A percentile compares a stretch with the other conserved stretches of the same genome.
Conservation (phyloP, 768 basidiomycete genomes). For the Cystofilobasidium ferigula region DNA sequence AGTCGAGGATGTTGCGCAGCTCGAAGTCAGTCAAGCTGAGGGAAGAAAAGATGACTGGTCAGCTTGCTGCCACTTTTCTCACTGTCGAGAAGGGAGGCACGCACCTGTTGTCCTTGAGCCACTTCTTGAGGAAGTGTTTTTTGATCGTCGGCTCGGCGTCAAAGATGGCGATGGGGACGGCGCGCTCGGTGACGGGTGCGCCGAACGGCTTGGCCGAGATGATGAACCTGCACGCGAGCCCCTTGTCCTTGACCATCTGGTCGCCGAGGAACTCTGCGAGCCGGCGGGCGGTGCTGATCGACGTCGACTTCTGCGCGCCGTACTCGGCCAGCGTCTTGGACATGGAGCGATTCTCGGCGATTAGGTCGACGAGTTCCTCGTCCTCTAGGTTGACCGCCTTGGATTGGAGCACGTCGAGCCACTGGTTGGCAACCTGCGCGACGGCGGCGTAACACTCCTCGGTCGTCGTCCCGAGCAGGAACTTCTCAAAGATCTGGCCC, state of each 20-base stretch:
- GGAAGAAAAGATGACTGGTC: background rate
- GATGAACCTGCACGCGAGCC: constrained; percentile 96
- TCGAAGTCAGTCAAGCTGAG: constrained; percentile 73
- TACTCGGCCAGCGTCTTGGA: constrained; percentile 92
- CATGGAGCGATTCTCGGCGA: constrained; percentile 98
- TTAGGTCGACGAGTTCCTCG: constrained; percentile 90
- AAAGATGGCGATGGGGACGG: constrained; percentile 94
- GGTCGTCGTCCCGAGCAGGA: constrained; percentile 80
- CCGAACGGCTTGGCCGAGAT: constrained; percentile 87
- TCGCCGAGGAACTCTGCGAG: constrained; percentile 94
- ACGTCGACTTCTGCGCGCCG: constrained; percentile 91
- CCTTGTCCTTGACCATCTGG: constrained; percentile 99
- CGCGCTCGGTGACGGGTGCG: constrained; percentile 91
- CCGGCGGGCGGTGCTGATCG: constrained; percentile 88
- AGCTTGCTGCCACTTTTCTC: background rate
- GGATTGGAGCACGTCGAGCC: constrained; percentile 89
- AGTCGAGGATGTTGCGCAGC: constrained; percentile 85
- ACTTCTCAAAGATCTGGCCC: constrained; percentile 94
- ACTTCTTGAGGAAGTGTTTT: constrained; percentile 78
- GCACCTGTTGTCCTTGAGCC: constrained; percentile 74
- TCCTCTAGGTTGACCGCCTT: constrained; percentile 73
- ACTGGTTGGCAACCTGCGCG: constrained; percentile 84
- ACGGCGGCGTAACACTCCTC: constrained; percentile 94
- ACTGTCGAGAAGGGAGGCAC: background rate
- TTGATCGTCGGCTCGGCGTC: constrained; percentile 88